Percentiles rank a stretch among this genome's conserved stretches.
phyloP scores from a whole-genome alignment of 1,139 yeast genomes.

The Sugiyamaella novakii region DNA sequence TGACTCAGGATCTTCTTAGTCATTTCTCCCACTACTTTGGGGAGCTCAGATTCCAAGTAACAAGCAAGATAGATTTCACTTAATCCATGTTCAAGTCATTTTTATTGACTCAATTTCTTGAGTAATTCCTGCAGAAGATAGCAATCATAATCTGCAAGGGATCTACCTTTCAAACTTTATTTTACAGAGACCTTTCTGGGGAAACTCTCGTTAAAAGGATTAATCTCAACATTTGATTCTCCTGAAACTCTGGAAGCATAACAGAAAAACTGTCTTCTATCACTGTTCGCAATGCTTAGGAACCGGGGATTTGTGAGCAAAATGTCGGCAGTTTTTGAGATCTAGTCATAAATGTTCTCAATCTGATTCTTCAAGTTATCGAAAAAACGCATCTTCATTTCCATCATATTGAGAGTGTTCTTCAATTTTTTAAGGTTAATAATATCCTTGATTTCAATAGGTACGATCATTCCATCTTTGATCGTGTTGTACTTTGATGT shows the following conservation, averaged over 20 bases:
- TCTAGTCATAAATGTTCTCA: background rate
- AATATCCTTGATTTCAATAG: background rate
- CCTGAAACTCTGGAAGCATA: background rate
- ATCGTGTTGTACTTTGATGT: background rate
- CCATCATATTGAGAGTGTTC: conserved; percentile 1
- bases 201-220: background rate
- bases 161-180: background rate
- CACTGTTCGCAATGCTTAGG: background rate
- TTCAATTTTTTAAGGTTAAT: background rate
- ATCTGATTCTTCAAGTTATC: background rate
- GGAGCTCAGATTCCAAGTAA: background rate
- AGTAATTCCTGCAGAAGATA: background rate
- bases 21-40: background rate
- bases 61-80: conserved; percentile 1
- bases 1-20: background rate
- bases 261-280: background rate
- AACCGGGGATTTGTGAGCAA: background rate
- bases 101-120: background rate
- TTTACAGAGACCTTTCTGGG: background rate
- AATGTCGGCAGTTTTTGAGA: background rate
- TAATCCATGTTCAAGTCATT: background rate
- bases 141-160: background rate
- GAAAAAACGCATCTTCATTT: conserved; percentile 2
- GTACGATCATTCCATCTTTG: background rate
- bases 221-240: background rate